A percentile compares a stretch with the other conserved stretches of the same genome.
phyloP scores from a whole-genome alignment of 495 filamentous ascomycete species.

The Penicillium goetzii region DNA sequence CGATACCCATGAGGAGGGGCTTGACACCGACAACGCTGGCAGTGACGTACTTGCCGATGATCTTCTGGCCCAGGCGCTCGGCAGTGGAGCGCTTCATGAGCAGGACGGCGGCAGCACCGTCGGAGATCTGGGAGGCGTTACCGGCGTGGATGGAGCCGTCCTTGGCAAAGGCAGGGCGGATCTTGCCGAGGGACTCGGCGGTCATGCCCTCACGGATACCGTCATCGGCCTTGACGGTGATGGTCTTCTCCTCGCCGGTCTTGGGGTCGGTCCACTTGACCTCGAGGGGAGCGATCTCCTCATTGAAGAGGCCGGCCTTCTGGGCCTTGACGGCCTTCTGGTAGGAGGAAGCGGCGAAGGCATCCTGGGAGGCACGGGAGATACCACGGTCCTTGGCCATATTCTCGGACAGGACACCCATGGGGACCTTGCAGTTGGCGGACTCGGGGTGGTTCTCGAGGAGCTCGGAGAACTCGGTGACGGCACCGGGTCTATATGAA shows the following conservation, averaged over 20 bases:
- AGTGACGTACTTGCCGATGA: conserved; percentile 88
- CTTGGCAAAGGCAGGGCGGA: conserved; percentile 88
- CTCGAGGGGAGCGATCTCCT: conserved; percentile 85
- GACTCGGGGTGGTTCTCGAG: conserved; percentile 82
- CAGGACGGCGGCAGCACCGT: conserved; percentile 93
- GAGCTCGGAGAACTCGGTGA: conserved; percentile 92
- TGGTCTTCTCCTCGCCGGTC: conserved; percentile 79
- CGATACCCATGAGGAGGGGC: conserved; percentile 93
- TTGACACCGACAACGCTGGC: conserved; percentile 86
- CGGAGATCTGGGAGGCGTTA: conserved; percentile 92
- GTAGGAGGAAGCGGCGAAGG: conserved; percentile 87
- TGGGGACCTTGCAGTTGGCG: conserved; percentile 96
- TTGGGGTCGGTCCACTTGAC: conserved; percentile 89
- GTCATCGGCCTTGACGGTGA: conserved; percentile 86
- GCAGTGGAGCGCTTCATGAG: conserved; percentile 95
- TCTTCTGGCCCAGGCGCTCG: conserved; percentile 80
- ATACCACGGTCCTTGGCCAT: conserved; percentile 89
- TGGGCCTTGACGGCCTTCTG: conserved; percentile 88
- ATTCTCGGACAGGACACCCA: conserved; percentile 91
- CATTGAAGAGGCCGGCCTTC: conserved; percentile 84
- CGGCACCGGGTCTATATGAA: conserved; percentile 70
- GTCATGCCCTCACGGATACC: conserved; percentile 87
- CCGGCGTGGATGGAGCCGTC: conserved; percentile 93
- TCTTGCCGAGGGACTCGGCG: conserved; percentile 82
- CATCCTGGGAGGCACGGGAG: conserved; percentile 74